A percentile compares a stretch with the other conserved stretches of the same genome.
Evolutionary conservation across 106 monocot species (phyloP).

Genomic region (Dendrobium nobile): DNA sequence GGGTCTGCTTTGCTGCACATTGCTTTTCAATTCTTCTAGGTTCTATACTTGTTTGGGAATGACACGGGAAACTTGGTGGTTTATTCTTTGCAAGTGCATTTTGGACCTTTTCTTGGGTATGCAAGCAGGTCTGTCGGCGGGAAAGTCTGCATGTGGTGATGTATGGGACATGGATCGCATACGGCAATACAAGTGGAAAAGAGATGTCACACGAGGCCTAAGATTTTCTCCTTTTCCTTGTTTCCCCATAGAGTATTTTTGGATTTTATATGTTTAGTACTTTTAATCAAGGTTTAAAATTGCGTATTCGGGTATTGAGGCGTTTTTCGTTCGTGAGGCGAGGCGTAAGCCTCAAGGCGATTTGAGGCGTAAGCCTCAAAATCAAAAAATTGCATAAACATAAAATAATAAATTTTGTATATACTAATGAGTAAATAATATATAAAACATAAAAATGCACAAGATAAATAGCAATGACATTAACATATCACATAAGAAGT

Average conservation of each 20-base stretch:
- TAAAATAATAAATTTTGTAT: too few relatives aligned
- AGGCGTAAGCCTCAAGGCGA: too few relatives aligned
- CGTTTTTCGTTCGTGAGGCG: too few relatives aligned
- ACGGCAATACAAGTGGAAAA: neutral
- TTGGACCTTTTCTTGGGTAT: neutral
- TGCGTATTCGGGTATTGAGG: too few relatives aligned
- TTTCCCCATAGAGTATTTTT: too few relatives aligned
- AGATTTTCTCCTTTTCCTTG: neutral
- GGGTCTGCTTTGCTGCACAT: neutral
- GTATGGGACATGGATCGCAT: neutral
- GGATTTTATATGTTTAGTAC: too few relatives aligned
- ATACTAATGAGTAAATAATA: too few relatives aligned
- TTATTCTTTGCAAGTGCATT: neutral
- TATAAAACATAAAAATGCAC: too few relatives aligned
- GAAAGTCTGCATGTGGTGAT: neutral
- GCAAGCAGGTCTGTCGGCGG: neutral
- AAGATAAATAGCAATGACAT: too few relatives aligned
- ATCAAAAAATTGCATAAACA: too few relatives aligned
- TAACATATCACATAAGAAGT: too few relatives aligned
- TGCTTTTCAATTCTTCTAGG: neutral
- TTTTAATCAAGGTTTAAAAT: neutral
- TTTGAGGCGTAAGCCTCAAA: too few relatives aligned
- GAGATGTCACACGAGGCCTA: neutral
- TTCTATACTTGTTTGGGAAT: neutral
- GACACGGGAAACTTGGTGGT: neutral